phyloP scores from a whole-genome alignment of 2,329 filamentous ascomycete genomes.

The Teratosphaeriaceae sp. region DNA sequence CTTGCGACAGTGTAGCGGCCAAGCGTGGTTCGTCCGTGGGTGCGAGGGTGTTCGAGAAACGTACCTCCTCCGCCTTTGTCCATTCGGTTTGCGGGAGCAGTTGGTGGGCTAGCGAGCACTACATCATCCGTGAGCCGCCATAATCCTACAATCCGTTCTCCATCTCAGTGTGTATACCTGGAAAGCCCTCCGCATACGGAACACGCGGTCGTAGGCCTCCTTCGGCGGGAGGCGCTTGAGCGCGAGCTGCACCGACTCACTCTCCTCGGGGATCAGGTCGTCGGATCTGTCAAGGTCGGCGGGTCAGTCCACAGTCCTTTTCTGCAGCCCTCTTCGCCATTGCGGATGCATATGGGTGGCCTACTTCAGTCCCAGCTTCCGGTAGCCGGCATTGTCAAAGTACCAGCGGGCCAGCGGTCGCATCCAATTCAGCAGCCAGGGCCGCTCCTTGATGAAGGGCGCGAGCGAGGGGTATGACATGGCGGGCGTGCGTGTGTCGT shows the following conservation, averaged over 20 bases:
- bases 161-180: slow-evolving; percentile 60
- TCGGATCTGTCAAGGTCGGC: slow-evolving; percentile 60
- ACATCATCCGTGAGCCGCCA: slow-evolving; percentile 13
- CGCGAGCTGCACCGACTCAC: slow-evolving; percentile 75
- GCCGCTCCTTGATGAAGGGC: slow-evolving; percentile 72
- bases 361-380: slow-evolving; percentile 86
- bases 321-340: background rate
- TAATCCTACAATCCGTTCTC: too few species aligned
- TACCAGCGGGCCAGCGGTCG: slow-evolving; percentile 85
- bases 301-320: background rate
- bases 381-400: slow-evolving; percentile 80
- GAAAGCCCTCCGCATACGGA: slow-evolving; percentile 90
- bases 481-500: slow-evolving; percentile 27
- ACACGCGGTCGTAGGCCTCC: slow-evolving; percentile 94
- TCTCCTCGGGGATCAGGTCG: slow-evolving; percentile 92
- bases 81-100: slow-evolving; percentile 59
- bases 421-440: slow-evolving; percentile 75
- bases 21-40: too few species aligned
- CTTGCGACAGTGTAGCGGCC: too few species aligned
- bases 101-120: slow-evolving; percentile 62
- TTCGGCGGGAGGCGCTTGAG: slow-evolving; percentile 85
- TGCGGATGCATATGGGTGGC: background rate
- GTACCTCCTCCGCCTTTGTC: slow-evolving; percentile 61
- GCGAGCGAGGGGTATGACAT: slow-evolving; percentile 69
- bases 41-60: slow-evolving; percentile 7